Evolutionary conservation across 73 alveolate genomes (phyloP), one percentile per base, ranked within the genome.

Genomic region (Tetrahymena elliotti): DNA sequence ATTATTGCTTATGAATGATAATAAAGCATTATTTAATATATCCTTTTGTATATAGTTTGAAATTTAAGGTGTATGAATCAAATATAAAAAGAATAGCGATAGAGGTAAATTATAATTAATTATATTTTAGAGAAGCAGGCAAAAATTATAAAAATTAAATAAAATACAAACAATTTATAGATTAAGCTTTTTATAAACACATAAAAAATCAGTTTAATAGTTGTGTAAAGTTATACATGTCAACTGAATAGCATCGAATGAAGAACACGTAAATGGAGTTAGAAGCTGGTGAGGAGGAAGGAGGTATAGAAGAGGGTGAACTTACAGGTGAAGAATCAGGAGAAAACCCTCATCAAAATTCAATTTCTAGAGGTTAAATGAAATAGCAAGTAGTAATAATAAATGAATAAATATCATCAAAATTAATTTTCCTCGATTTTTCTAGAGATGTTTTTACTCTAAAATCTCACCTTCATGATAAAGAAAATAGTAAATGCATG

Each of bases 201-300:
- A 68, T 68, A 68, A 68, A 68, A 54, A 68, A 68, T 68, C 88
- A 27, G 88, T 68, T 68, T 68, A 68, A 68, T 68, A 68, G 88
- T 68, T n/a, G 88, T 68, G 88, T 68, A 68, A 68, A 68, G n/a
- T 68, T 68, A 68, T 68, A 68, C 88, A 68, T 68, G 88, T 68
- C 88, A 68, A 68, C 88, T 68, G 88, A 68, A 68, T 27, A 68
- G 88, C 38, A 68, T 27, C 34, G 88, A 68, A 22, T 68, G 88
- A 68, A 68, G 88, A 68, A 68, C 88, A 68, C 36, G 88, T 68
- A 68, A 68, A 68, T 27, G 88, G 88, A 68, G 88, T n/a, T 68
- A 68, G 88, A 68, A 68, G 88, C 88, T 68, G 88, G 88, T 68
- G 88, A 68, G 38, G 88, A 68, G 88, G 88, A 68, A 31, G 88